Evolutionary conservation across 352 stramenopile genomes (phyloP), one percentile per base, ranked within the genome.

Genomic region (Pythium monospermum): DNA sequence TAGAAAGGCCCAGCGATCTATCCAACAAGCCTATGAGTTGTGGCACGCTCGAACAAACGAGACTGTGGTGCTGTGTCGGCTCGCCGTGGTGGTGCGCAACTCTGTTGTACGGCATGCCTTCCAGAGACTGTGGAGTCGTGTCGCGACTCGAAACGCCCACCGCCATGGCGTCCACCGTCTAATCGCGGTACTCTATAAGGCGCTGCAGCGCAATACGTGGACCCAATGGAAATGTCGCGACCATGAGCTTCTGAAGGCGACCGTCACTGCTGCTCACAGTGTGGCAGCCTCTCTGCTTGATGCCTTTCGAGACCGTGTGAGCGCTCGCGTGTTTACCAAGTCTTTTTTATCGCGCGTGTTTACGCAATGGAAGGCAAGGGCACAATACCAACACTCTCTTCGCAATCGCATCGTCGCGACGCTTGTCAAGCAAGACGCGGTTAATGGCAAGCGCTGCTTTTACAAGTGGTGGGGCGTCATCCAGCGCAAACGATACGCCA

Each of bases 151-250:
- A 33, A 12, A 49, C 6, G 2, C n/a, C n/a, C n/a, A n/a, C n/a
- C n/a, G n/a, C n/a, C n/a, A 19, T 13, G 39, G 15, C 11, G 6
- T 30, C 21, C 18, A 3, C 23, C 33, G 33, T 36, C 30, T 57
- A 3, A 13, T 25, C 19, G 3, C 10, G 21, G 31, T 42, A 1
- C 10, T 51, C 8, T 16, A 5, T 2, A 37, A 33, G 18, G 50
- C 33, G 8, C 5, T 45, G 1, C 26, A 30, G 3, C 52, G 52
- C 36, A 26, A 21, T 23, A 15, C 30, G n/a, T 59, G 52, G 52
- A 35, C 12, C 2, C 42, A 48, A 19, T 59, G 52, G 52, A 59
- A 53, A 35, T 35, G 52, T 35, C 33, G 36, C 18, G 52, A 53
- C 27, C 35, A 28, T 10, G 26, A 26, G 26, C 15, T 26, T 1